Conservation (phyloP, 164 flowering plant species). For the Santalum album region DNA sequence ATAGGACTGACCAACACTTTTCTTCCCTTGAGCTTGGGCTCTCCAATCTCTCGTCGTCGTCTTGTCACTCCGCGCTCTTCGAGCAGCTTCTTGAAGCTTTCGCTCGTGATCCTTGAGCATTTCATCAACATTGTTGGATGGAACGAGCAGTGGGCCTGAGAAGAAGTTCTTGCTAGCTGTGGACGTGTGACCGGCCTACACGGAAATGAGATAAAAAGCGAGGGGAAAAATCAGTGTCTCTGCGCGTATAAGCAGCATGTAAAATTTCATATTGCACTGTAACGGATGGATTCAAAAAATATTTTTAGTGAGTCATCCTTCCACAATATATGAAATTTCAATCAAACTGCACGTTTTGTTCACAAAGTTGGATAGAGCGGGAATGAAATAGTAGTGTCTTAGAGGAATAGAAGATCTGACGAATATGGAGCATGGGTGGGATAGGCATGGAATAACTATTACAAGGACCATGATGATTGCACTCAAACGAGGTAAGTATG, state of each 20-base stretch:
- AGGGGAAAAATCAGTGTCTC: not conserved
- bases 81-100: conserved; percentile 41
- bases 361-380: too few relatives aligned
- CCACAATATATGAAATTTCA: too few relatives aligned
- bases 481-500: too few relatives aligned
- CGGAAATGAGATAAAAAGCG: not conserved
- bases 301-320: too few relatives aligned
- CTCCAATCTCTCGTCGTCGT: conserved; percentile 14
- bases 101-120: conserved; percentile 57
- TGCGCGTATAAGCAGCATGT: not conserved
- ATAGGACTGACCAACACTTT: not conserved
- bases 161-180: conserved; percentile 30
- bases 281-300: too few relatives aligned
- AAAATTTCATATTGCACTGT: too few relatives aligned
- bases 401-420: too few relatives aligned
- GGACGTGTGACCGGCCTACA: conserved; percentile 25
- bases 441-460: too few relatives aligned
- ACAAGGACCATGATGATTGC: too few relatives aligned
- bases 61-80: conserved; percentile 36
- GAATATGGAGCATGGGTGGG: too few relatives aligned
- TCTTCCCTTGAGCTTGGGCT: conserved; percentile 5
- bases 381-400: too few relatives aligned
- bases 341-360: too few relatives aligned
- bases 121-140: conserved; percentile 42
- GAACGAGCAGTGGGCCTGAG: conserved; percentile 45